These are phyloP conservation scores for Solanum rostratum DNA, from an alignment of 257 asterid genomes.

Conservation along the genomic window DNA sequence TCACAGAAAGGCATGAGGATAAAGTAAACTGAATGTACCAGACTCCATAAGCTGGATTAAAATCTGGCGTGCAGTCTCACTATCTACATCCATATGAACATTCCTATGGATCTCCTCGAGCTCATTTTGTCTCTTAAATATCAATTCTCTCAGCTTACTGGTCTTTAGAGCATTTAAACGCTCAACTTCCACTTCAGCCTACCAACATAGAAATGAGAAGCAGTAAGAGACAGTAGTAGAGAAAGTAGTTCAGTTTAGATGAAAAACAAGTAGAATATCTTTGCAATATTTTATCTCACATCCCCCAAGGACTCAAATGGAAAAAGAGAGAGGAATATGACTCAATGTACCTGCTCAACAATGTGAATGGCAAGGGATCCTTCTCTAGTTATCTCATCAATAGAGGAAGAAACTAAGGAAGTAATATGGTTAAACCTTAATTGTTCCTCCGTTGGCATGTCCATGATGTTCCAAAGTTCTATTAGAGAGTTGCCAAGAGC, in stretches of 20 bases:
- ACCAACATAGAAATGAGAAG: conserved; percentile 6
- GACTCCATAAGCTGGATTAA: conserved; percentile 41
- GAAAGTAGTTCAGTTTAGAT: neutral
- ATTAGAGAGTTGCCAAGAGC: conserved; percentile 39
- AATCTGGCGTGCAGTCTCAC: conserved; percentile 34
- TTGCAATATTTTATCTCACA: neutral
- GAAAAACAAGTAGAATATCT: neutral
- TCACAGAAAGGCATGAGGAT: neutral
- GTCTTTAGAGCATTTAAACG: conserved; percentile 46
- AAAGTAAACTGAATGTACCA: conserved; percentile 24
- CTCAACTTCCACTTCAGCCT: conserved; percentile 58
- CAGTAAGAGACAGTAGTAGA: neutral
- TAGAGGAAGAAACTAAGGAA: conserved; percentile 28
- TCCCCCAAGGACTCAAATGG: neutral
- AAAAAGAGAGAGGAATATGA: neutral
- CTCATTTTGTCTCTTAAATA: conserved; percentile 57
- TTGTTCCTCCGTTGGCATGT: conserved; percentile 42
- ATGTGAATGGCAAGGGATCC: conserved; percentile 53
- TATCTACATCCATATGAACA: conserved; percentile 58
- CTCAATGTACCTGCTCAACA: conserved; percentile 44
- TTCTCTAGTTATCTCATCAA: conserved; percentile 26
- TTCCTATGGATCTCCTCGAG: conserved; percentile 52
- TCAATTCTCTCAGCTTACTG: conserved; percentile 63
- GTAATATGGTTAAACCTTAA: conserved; percentile 37
- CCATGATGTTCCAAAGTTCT: conserved; percentile 62